Base-by-base conservation (phyloP, 768 basidiomycete species). In the Macrolepiota albuminosa region DNA sequence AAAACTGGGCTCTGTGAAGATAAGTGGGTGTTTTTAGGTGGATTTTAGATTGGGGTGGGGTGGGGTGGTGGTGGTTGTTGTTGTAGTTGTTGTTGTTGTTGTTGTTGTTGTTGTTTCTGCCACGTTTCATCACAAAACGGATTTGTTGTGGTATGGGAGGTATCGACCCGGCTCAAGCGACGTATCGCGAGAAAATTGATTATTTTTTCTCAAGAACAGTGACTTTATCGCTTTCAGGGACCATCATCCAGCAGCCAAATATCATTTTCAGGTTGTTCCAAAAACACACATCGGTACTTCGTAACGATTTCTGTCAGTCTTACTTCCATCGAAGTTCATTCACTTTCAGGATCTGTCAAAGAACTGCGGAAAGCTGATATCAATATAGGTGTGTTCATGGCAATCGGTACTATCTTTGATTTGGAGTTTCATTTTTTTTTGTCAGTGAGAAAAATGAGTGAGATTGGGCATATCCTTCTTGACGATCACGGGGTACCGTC, bases 81-180 rank as follows among this genome's bases (percentile, higher is more conserved):
- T n/a, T n/a, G n/a, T n/a, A n/a, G n/a, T n/a, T n/a, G n/a, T n/a
- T n/a, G n/a, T n/a, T n/a, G n/a, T n/a, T n/a, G n/a, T n/a, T n/a
- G n/a, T n/a, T n/a, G n/a, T n/a, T n/a, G n/a, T n/a, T n/a, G n/a
- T n/a, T 67, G 61, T 26, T 85, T 85, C 67, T 85, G 84, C 62
- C 64, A 75, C 56, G 76, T 76, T 1, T 74, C 74, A 43, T 56
- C 64, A 34, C 69, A 71, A 57, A 75, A 75, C 24, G 80, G 76
- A 1, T 85, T 84, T 61, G 67, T 78, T 21, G 68, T 85, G 29
- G 62, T 79, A 1, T 84, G 79, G 70, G 81, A 85, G 78, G 84
- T 77, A 61, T 18, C 14, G 21, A 1, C 14, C 16, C 21, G n/a
- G 37, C 37, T 8, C 4, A 34, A 21, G 29, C 52, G 55, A 56